These are phyloP conservation scores for Yamadazyma friedrichii DNA, from an alignment of 1,139 yeast species.

Conservation along the genomic window DNA sequence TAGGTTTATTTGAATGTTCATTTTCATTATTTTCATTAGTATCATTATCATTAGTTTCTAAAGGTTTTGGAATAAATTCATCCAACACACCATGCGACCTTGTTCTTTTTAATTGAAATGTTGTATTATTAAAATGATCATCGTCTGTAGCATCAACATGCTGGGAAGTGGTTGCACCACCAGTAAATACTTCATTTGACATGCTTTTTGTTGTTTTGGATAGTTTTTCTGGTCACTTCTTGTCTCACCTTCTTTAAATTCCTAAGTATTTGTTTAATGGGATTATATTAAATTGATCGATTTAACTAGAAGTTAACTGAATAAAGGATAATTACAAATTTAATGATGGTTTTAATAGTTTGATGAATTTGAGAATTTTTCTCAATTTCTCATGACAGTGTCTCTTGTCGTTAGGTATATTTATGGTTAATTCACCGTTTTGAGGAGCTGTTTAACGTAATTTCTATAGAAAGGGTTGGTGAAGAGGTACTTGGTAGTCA, in stretches of 20 bases:
- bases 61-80: slow-evolving; percentile 45
- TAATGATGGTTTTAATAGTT: background rate
- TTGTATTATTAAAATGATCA: slow-evolving; percentile 66
- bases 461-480: no score
- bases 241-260: background rate
- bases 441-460: background rate
- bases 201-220: background rate
- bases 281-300: no score
- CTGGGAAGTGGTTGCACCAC: slow-evolving; percentile 54
- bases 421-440: no score
- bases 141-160: slow-evolving; percentile 72
- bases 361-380: background rate
- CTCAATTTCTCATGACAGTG: background rate
- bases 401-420: background rate
- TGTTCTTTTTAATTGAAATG: slow-evolving; percentile 79
- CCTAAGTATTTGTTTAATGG: background rate
- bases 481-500: no score
- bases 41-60: slow-evolving; percentile 1
- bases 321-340: no score
- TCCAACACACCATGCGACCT: slow-evolving; percentile 81
- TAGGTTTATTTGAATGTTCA: background rate
- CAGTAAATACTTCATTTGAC: slow-evolving; percentile 39
- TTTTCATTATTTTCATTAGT: background rate
- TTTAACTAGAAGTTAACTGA: no score
- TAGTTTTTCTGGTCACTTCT: background rate